Base-by-base conservation (phyloP, 2,329 filamentous ascomycete species). In the Microcyclospora tardicrescens region DNA sequence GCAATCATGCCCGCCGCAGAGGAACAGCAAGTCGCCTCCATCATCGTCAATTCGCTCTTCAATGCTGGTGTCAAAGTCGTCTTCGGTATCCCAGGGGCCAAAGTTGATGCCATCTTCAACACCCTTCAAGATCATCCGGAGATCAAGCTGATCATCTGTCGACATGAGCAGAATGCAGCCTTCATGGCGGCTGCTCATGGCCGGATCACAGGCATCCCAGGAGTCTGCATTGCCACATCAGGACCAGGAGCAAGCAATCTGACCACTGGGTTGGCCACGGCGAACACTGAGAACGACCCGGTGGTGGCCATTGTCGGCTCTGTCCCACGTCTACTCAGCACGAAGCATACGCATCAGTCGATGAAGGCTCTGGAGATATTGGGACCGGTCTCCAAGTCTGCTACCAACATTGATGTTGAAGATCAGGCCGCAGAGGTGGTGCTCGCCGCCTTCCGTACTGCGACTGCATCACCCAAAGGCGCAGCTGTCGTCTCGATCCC, bases 151-250 rank as follows among this genome's bases (percentile, higher is more conserved):
- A 55, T 69, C 16, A 61, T 69, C 10, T 67, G 64, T 41, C 58
- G 66, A 12, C 66, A 69, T 44, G 66, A 69, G 47, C 66, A 69
- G 40, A 69, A 69, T 47, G 66, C 66, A 12, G 66, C 65, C 6
- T 66, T 69, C 53, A 69, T 69, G 56, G 66, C 66, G 14, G 64
- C 63, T 2, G 66, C 64, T 0, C 54, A 64, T 15, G 66, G 66
- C 10, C 55, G 64, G 24, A 62, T 69, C 41, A 68, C 65, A 1
- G 66, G 65, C 13, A 53, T 54, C 2, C 64, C 65, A 3, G 66
- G 66, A 10, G 65, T 68, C 1, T 66, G 61, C 48, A 62, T 68
- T 34, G 66, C 63, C 13, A 69, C 66, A 2, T 67, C 63, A 10
- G 66, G 65, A 14, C 66, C 66, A 0, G 66, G 66, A 11, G 66